Evolutionary conservation across 225 moss, liverwort and hornwort species (phyloP).

Genomic region (Thuidium tamariscinum): DNA sequence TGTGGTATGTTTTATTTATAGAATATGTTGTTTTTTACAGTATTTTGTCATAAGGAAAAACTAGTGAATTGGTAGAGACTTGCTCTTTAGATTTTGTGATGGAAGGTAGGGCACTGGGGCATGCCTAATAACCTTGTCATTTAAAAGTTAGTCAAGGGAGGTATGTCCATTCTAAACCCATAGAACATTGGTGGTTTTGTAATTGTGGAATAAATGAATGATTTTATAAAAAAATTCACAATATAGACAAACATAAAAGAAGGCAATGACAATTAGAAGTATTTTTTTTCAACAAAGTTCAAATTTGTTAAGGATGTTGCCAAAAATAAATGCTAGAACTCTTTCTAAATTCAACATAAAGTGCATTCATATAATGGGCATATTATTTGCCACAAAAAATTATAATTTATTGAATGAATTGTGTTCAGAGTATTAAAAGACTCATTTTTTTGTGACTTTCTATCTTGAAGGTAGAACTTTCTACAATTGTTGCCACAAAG

Average conservation of each 20-base stretch:
- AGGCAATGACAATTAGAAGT: background rate
- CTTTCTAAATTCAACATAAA: background rate
- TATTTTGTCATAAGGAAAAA: fast-evolving
- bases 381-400: background rate
- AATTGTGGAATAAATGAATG: background rate
- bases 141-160: background rate
- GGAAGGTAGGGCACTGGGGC: background rate
- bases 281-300: background rate
- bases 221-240: background rate
- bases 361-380: background rate
- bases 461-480: background rate
- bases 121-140: background rate
- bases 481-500: background rate
- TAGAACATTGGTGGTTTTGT: background rate
- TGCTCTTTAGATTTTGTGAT: background rate
- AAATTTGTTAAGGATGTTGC: background rate
- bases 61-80: background rate
- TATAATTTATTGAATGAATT: background rate
- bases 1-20: fast-evolving
- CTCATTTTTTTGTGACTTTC: background rate
- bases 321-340: background rate
- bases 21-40: background rate
- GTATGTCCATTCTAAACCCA: fast-evolving
- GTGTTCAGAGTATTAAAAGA: background rate
- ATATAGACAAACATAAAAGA: background rate